phyloP scores from a whole-genome alignment of 1,139 yeast species.

The Candida sanyaensis region DNA sequence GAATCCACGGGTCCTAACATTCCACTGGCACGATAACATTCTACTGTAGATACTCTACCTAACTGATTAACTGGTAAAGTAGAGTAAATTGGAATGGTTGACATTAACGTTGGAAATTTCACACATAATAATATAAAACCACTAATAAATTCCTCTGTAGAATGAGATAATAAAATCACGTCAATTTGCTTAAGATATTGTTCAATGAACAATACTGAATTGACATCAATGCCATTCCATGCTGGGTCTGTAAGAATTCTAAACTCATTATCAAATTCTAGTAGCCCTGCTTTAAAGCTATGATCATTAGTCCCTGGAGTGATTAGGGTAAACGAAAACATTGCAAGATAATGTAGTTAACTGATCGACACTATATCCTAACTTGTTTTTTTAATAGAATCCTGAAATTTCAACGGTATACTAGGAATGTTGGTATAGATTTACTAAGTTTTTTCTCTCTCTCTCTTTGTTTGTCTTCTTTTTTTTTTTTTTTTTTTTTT shows the following conservation, averaged over 20 bases:
- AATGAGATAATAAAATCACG: conserved; percentile 77
- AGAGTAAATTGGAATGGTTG: conserved; percentile 75
- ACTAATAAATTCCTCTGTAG: conserved; percentile 79
- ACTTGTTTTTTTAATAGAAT: no score
- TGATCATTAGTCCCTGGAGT: conserved; percentile 31
- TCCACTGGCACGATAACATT: conserved; percentile 72
- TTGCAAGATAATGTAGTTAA: conserved; percentile 11
- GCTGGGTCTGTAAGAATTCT: conserved; percentile 70
- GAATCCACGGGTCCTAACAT: conserved; percentile 70
- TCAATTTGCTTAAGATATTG: conserved; percentile 54
- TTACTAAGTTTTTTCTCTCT: background rate
- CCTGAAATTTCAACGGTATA: no score
- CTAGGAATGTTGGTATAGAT: no score
- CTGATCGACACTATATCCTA: background rate
- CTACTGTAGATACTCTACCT: conserved; percentile 85
- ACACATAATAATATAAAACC: conserved; percentile 72
- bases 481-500: background rate
- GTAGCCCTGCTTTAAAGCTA: conserved; percentile 43
- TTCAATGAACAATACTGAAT: conserved; percentile 46
- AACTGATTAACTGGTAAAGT: conserved; percentile 86
- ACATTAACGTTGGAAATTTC: conserved; percentile 59
- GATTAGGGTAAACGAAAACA: conserved; percentile 45
- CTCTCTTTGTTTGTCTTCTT: background rate
- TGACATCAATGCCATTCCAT: conserved; percentile 57
- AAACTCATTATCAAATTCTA: conserved; percentile 48